phyloP scores from a whole-genome alignment of 257 asterid species.

The Marsdenia floribunda region DNA sequence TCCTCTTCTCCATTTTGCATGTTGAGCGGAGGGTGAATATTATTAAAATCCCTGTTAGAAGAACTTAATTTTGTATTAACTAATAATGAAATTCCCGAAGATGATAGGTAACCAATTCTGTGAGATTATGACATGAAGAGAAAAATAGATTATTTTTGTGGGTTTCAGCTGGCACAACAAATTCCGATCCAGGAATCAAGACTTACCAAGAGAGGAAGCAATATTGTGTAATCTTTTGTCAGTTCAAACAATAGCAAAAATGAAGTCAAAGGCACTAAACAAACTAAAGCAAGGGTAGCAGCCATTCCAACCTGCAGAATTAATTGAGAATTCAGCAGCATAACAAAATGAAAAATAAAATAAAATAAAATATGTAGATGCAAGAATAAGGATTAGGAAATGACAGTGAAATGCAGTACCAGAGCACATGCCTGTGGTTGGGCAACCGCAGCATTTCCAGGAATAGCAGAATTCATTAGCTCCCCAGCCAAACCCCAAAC shows the following conservation, averaged over 20 bases:
- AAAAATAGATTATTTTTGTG: background rate
- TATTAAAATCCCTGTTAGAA: background rate
- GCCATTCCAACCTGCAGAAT: slow-evolving; percentile 97
- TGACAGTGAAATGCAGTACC: slow-evolving; percentile 38
- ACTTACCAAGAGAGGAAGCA: slow-evolving; percentile 95
- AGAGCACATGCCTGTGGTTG: slow-evolving; percentile 98
- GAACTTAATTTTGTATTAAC: background rate
- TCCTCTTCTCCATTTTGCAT: background rate
- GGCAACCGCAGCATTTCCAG: slow-evolving; percentile 93
- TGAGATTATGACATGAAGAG: background rate
- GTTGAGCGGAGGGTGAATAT: background rate
- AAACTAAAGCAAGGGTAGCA: slow-evolving; percentile 93
- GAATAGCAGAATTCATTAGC: slow-evolving; percentile 85
- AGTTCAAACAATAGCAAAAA: slow-evolving; percentile 92
- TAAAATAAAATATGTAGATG: background rate
- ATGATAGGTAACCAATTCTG: background rate
- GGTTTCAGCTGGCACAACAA: background rate
- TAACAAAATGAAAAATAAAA: slow-evolving; percentile 1
- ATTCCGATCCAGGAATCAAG: background rate
- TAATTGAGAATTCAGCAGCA: slow-evolving; percentile 7
- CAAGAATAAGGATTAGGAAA: slow-evolving; percentile 10
- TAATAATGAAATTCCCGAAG: background rate
- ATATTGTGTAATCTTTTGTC: slow-evolving; percentile 89
- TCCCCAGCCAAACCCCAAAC: slow-evolving; percentile 98
- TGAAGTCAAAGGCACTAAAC: slow-evolving; percentile 96